Conservation (phyloP, 2,329 filamentous ascomycete species). For the Colletotrichum sp. region DNA sequence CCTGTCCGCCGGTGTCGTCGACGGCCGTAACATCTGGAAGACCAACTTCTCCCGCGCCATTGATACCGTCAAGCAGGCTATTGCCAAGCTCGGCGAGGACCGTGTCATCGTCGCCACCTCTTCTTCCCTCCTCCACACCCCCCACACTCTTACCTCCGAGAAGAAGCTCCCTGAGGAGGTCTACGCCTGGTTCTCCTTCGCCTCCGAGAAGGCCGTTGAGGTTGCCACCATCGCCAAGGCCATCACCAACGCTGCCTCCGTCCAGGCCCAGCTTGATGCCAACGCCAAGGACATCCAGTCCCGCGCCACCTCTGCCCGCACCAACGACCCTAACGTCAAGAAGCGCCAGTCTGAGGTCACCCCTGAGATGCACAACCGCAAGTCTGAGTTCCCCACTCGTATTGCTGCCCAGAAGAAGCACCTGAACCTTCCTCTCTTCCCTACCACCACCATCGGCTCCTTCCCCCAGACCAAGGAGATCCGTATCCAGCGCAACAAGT, state of each 20-base stretch:
- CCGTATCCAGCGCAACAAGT: conserved; percentile 94
- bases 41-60: conserved; percentile 98
- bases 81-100: conserved; percentile 96
- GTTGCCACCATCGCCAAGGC: conserved; percentile 95
- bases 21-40: conserved; percentile 99
- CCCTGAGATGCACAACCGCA: conserved; percentile 86
- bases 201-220: conserved; percentile 90
- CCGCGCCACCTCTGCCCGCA: conserved; percentile 89
- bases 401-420: conserved; percentile 89
- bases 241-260: conserved; percentile 87
- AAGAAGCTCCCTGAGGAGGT: conserved; percentile 85
- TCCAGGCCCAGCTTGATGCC: conserved; percentile 89
- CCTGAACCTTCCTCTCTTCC: conserved; percentile 95
- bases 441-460: conserved; percentile 98
- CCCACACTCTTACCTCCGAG: conserved; percentile 97
- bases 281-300: conserved; percentile 94
- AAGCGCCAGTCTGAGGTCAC: conserved; percentile 91
- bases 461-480: conserved; percentile 99
- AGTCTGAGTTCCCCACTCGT: conserved; percentile 85
- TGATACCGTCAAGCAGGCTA: conserved; percentile 84
- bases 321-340: conserved; percentile 98
- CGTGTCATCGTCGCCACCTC: conserved; percentile 97
- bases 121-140: conserved; percentile 96
- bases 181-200: conserved; percentile 94
- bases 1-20: conserved; percentile 94